These are phyloP conservation scores for Backusella luteola DNA, from an alignment of 192 early-diverging fungal genomes.

Conservation along the genomic window DNA sequence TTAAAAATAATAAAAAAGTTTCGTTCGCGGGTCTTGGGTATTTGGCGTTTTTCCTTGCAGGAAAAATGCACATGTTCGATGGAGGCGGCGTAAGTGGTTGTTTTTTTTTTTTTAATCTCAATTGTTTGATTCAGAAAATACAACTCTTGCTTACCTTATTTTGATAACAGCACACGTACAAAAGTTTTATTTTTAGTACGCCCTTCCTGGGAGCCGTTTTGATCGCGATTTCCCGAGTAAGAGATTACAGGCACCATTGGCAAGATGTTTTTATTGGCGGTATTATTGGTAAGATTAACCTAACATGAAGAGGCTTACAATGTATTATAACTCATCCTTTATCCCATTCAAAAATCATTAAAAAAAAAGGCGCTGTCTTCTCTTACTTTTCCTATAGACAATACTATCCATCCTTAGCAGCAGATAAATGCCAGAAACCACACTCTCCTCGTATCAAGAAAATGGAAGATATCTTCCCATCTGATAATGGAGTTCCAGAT, in stretches of 20 bases:
- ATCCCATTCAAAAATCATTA: background rate
- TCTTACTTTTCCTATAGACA: slow-evolving; percentile 66
- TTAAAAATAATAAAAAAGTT: slow-evolving; percentile 30
- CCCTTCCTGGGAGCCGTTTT: slow-evolving; percentile 58
- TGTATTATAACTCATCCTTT: too few species aligned
- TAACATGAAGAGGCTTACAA: background rate
- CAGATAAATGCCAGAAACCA: background rate
- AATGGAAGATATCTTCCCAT: background rate
- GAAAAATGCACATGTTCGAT: slow-evolving; percentile 73
- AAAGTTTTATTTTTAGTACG: slow-evolving; percentile 57
- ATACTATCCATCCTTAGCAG: slow-evolving; percentile 56
- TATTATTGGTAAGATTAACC: slow-evolving; percentile 48
- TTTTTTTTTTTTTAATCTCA: background rate
- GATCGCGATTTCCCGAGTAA: slow-evolving; percentile 63
- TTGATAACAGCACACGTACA: slow-evolving; percentile 54
- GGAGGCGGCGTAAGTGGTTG: slow-evolving; percentile 42
- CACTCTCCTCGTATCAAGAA: slow-evolving; percentile 15
- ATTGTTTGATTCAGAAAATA: background rate
- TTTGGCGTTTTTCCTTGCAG: slow-evolving; percentile 66
- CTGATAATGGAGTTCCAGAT: background rate
- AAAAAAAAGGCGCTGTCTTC: slow-evolving; percentile 50
- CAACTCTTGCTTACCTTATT: background rate
- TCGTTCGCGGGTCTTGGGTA: slow-evolving; percentile 73
- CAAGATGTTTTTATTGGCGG: slow-evolving; percentile 70
- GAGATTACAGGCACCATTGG: slow-evolving; percentile 82